Evolutionary conservation across 768 basidiomycete genomes (phyloP).

Genomic region (Boletales sp.): DNA sequence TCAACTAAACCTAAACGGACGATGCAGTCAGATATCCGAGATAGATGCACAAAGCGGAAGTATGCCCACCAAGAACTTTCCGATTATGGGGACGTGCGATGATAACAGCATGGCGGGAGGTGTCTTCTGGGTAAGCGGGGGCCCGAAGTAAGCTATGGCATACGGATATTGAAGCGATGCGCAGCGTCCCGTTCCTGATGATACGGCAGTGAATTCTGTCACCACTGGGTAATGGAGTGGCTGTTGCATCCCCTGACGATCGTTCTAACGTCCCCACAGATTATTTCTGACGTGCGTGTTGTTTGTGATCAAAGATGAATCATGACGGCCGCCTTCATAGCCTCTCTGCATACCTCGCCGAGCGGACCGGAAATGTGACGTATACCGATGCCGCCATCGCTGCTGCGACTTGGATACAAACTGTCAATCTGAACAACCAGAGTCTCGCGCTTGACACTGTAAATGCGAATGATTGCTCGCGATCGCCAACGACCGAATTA

Average conservation of each 20-base stretch:
- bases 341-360: constrained; percentile 47
- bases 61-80: constrained; percentile 40
- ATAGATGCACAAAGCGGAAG: constrained; percentile 36
- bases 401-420: constrained; percentile 47
- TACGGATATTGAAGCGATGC: neutral
- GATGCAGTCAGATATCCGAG: constrained; percentile 32
- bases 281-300: constrained; percentile 38
- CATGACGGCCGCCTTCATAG: constrained; percentile 21
- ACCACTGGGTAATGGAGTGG: constrained; percentile 42
- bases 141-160: neutral
- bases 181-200: constrained; percentile 42
- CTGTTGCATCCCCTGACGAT: neutral
- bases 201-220: constrained; percentile 45
- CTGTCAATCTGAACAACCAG: constrained; percentile 40
- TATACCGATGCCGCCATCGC: constrained; percentile 46
- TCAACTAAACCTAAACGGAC: too few species aligned
- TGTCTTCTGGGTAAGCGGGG: constrained; percentile 47
- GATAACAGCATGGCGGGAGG: constrained; percentile 51
- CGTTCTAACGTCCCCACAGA: constrained; percentile 17
- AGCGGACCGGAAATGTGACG: constrained; percentile 40
- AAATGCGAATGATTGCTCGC: constrained; percentile 43
- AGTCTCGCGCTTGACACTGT: constrained; percentile 47
- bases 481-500: constrained; percentile 42
- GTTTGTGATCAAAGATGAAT: neutral
- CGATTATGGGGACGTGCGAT: constrained; percentile 40